Base-by-base conservation (phyloP, 345 rosid species). In the Adansonia digitata region DNA sequence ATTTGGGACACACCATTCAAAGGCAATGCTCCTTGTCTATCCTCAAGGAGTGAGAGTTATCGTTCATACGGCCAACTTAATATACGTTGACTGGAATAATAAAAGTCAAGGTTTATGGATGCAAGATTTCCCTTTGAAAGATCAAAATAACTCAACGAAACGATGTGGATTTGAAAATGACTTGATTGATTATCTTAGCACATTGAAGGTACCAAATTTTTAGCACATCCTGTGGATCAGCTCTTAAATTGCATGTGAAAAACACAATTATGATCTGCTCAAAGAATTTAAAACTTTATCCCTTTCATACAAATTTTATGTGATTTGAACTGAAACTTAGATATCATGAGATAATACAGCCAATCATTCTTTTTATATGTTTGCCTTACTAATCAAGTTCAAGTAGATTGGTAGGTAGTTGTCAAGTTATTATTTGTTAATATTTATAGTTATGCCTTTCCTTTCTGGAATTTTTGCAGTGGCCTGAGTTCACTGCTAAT, bases 101-200 rank as follows among this genome's bases (percentile, higher is more conserved):
- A 95, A 93, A 81, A 93, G 87, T 71, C 99, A 93, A 87, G 99
- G 98, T 69, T 81, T 95, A 79, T 95, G 99, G 99, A 90, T 91
- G 94, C 98, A 95, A 91, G 98, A 95, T 87, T 95, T 95, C 79
- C 99, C 99, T 40, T 93, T 93, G 98, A 95, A 95, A 84, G 89
- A 87, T 81, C 83, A 82, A 80, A 85, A 77, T 53, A 85, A 77
- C 78, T 56, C 81, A 13, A 69, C 70, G 42, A 82, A 77, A 84
- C 77, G 81, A 39, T 84, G 89, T 71, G 97, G 81, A 71, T 95
- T 93, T 71, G 98, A 93, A 84, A 85, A 75, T 82, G 97, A 94
- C 86, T 87, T 94, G 82, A 46, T 85, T 24, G 97, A 93, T 81
- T 94, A 94, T 84, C 97, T 94, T 37, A 76, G 80, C 78, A 82